phyloP scores from a whole-genome alignment of 345 rosid genomes.

The Linum trigynum region DNA sequence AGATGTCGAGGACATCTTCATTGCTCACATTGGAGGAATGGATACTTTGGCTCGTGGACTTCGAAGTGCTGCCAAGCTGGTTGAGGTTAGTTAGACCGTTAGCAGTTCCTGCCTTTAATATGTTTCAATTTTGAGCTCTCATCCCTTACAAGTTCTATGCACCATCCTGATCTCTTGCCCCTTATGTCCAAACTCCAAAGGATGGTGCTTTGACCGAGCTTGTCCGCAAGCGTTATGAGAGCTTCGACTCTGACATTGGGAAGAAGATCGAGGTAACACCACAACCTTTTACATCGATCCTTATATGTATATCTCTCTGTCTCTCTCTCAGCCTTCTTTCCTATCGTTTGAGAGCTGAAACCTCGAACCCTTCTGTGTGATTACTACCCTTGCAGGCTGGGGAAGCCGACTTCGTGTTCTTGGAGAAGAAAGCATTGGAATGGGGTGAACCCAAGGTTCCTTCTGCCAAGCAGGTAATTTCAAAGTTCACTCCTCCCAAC shows the following conservation, averaged over 20 bases:
- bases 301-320: not conserved
- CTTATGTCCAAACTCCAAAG: slow-evolving; percentile 16
- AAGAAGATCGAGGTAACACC: slow-evolving; percentile 47
- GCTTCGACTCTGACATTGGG: slow-evolving; percentile 68
- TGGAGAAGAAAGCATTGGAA: slow-evolving; percentile 78
- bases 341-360: not conserved
- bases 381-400: slow-evolving; percentile 45
- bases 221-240: slow-evolving; percentile 57
- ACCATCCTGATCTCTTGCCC: not conserved
- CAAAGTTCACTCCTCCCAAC: not conserved
- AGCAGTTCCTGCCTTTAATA: not conserved
- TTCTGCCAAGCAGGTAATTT: slow-evolving; percentile 84
- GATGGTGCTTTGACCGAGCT: slow-evolving; percentile 64
- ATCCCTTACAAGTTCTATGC: not conserved
- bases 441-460: slow-evolving; percentile 85
- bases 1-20: slow-evolving; percentile 87
- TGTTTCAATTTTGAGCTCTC: not conserved
- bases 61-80: slow-evolving; percentile 66
- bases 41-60: slow-evolving; percentile 91
- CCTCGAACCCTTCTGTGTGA: not conserved
- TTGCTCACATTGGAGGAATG: slow-evolving; percentile 83
- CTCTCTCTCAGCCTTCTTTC: not conserved
- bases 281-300: not conserved
- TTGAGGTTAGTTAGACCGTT: slow-evolving; percentile 53
- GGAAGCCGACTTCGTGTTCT: slow-evolving; percentile 67